Percentiles rank a stretch among this genome's conserved stretches.
phyloP scores from a whole-genome alignment of 2,329 filamentous ascomycete species.

The Cladosporium sp. region DNA sequence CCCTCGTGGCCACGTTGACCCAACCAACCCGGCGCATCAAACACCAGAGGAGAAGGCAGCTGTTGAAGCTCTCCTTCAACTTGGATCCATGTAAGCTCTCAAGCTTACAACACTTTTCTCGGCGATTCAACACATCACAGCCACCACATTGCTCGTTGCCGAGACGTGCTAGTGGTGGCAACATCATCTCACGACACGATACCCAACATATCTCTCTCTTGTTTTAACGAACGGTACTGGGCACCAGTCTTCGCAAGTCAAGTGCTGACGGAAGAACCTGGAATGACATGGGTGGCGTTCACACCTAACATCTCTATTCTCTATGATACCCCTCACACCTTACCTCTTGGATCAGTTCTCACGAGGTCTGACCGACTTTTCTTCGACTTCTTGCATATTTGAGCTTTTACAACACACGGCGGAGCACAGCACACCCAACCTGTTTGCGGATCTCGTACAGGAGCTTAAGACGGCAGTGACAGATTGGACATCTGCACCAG shows the following conservation, averaged over 20 bases:
- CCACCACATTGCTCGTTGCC: slow-evolving; percentile 5
- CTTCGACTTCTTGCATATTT: slow-evolving; percentile 1
- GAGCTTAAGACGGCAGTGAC: too few relatives aligned
- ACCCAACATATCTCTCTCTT: slow-evolving; percentile 13
- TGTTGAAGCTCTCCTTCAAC: slow-evolving; percentile 70
- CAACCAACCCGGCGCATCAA: slow-evolving; percentile 1
- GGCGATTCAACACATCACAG: slow-evolving; percentile 7
- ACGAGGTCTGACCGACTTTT: background rate
- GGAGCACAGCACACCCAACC: slow-evolving; percentile 10
- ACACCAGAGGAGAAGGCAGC: slow-evolving; percentile 74
- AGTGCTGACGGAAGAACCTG: slow-evolving; percentile 33
- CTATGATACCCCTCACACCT: slow-evolving; percentile 14
- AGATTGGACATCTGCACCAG: background rate
- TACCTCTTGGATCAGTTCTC: background rate
- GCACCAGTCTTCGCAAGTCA: slow-evolving; percentile 30
- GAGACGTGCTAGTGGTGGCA: background rate
- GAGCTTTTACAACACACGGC: background rate
- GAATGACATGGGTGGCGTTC: slow-evolving; percentile 33
- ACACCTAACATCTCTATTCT: slow-evolving; percentile 10
- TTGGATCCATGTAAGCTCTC: slow-evolving; percentile 57
- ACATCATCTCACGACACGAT: slow-evolving; percentile 5
- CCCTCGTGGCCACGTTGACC: slow-evolving; percentile 13
- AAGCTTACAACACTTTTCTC: background rate
- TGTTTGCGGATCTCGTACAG: background rate
- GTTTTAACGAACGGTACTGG: slow-evolving; percentile 22